These are phyloP conservation scores for Arabidopsis hybrid DNA, from an alignment of 441 rosid species.

Conservation along the genomic window DNA sequence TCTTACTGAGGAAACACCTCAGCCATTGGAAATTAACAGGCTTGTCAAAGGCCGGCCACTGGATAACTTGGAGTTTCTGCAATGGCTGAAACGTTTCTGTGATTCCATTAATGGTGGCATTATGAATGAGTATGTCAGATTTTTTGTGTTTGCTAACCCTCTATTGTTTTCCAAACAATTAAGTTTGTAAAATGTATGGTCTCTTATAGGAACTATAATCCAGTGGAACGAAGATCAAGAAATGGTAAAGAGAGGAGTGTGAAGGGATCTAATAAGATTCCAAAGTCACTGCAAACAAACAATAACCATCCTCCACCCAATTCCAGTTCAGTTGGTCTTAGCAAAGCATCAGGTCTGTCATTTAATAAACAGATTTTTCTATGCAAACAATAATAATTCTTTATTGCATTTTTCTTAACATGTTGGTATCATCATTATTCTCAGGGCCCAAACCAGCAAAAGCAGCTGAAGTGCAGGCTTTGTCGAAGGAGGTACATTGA, in stretches of 20 bases:
- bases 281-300: constrained; percentile 88
- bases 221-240: constrained; percentile 84
- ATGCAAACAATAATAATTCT: neutral
- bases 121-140: constrained; percentile 76
- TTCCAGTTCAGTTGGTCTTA: constrained; percentile 38
- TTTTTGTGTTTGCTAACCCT: neutral
- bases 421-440: constrained; percentile 18
- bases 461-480: constrained; percentile 62
- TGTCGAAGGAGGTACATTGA: constrained; percentile 75
- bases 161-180: neutral
- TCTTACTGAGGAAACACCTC: constrained; percentile 38
- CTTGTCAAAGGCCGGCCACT: constrained; percentile 94
- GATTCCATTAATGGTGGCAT: constrained; percentile 98
- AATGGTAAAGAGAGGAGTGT: constrained; percentile 74
- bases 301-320: constrained; percentile 53
- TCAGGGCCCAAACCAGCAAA: constrained; percentile 70
- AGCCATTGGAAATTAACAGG: constrained; percentile 94
- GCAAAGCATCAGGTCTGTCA: constrained; percentile 33
- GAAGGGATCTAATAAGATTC: constrained; percentile 63
- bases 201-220: constrained; percentile 83
- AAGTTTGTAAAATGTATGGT: neutral
- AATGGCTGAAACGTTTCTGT: constrained; percentile 96
- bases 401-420: constrained; percentile 20
- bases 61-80: constrained; percentile 98
- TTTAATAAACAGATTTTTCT: neutral